A percentile compares a stretch with the other conserved stretches of the same genome.
Conservation (phyloP, 257 asterid genomes). For the Lantana camara region DNA sequence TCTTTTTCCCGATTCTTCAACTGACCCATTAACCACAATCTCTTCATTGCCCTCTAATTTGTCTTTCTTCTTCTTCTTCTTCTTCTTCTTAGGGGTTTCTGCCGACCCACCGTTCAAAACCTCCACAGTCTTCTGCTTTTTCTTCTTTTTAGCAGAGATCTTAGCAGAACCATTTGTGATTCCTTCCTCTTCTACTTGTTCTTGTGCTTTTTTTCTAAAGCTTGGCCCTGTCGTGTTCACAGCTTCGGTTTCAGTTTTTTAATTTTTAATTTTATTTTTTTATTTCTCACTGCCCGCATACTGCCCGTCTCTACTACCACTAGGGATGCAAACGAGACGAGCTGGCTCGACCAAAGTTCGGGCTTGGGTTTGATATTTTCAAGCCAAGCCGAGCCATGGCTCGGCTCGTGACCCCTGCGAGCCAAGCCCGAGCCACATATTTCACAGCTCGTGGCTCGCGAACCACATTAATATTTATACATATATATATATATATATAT, state of each 20-base stretch:
- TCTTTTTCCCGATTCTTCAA: slow-evolving; percentile 31
- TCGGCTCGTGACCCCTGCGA: too few species aligned
- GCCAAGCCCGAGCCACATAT: too few species aligned
- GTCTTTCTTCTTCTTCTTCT: slow-evolving; percentile 34
- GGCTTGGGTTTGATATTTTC: too few species aligned
- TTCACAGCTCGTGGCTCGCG: too few species aligned
- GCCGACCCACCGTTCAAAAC: slow-evolving; percentile 33
- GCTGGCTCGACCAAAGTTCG: too few species aligned
- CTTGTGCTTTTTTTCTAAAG: slow-evolving; percentile 55
- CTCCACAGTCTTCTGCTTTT: slow-evolving; percentile 28
- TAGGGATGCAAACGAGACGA: too few species aligned
- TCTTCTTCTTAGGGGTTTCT: slow-evolving; percentile 35
- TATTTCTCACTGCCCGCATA: too few species aligned
- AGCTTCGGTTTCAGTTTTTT: slow-evolving; percentile 33
- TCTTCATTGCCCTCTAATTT: neutral
- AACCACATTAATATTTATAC: too few species aligned
- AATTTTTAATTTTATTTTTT: too few species aligned
- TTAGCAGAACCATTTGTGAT: slow-evolving; percentile 25
- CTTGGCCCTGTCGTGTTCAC: slow-evolving; percentile 37
- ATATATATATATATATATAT: too few species aligned
- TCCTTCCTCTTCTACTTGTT: slow-evolving; percentile 39
- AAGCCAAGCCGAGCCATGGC: too few species aligned
- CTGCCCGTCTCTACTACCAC: too few species aligned
- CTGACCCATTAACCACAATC: slow-evolving; percentile 25
- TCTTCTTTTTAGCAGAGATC: slow-evolving; percentile 35